Evolutionary conservation across 2,329 filamentous ascomycete genomes (phyloP).

Genomic region (Diplocarpon rosae): DNA sequence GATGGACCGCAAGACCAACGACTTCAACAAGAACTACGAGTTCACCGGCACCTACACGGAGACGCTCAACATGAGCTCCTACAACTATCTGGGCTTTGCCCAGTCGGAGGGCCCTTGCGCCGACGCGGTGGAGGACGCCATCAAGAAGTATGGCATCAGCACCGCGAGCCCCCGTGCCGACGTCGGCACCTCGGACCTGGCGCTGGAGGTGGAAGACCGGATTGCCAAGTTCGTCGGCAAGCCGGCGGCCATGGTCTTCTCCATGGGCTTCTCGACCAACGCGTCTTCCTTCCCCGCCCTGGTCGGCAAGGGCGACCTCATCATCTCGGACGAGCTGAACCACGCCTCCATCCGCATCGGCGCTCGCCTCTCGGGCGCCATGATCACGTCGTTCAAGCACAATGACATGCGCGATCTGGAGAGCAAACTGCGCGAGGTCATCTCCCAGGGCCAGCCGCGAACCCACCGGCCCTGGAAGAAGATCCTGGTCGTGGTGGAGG

Average conservation of each 20-base stretch:
- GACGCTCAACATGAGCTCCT: conserved; percentile 97
- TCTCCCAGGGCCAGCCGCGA: conserved; percentile 91
- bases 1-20: conserved; percentile 78
- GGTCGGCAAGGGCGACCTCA: conserved; percentile 82
- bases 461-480: conserved; percentile 99
- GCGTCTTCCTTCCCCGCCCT: conserved; percentile 85
- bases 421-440: conserved; percentile 74
- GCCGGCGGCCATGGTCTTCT: conserved; percentile 90
- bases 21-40: conserved; percentile 85
- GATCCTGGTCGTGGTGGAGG: conserved; percentile 92
- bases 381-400: conserved; percentile 95
- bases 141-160: conserved; percentile 77
- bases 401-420: conserved; percentile 91
- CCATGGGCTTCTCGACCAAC: conserved; percentile 98
- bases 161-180: conserved; percentile 74
- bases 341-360: conserved; percentile 96
- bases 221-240: conserved; percentile 91
- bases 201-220: conserved; percentile 78
- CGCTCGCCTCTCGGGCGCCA: conserved; percentile 83
- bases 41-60: conserved; percentile 85
- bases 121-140: conserved; percentile 76
- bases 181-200: conserved; percentile 76
- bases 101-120: conserved; percentile 96
- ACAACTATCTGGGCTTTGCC: conserved; percentile 98
- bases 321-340: conserved; percentile 95